These are phyloP conservation scores for Toxoplasma gondii DNA, from an alignment of 169 alveolate species.

Conservation along the genomic window DNA sequence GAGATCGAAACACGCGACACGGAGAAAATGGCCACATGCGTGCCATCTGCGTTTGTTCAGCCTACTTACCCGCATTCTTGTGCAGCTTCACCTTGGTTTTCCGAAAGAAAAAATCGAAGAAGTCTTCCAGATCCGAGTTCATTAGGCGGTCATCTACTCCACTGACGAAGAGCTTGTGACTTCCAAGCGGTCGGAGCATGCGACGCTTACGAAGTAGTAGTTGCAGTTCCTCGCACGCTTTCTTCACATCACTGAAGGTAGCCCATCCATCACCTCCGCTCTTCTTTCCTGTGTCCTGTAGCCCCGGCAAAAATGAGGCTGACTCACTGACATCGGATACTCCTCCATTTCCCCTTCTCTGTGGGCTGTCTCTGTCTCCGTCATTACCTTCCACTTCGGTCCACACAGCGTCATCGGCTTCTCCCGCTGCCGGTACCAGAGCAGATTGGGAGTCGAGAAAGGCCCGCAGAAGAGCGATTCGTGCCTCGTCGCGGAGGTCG, in stretches of 20 bases:
- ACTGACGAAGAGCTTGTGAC: slow-evolving; percentile 44
- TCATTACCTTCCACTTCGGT: background rate
- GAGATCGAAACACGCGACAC: no score
- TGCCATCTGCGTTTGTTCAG: no score
- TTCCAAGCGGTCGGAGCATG: slow-evolving; percentile 62
- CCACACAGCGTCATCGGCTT: background rate
- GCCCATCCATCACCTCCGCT: background rate
- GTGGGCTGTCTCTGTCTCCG: background rate
- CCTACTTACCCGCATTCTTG: slow-evolving; percentile 47
- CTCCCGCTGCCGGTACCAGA: background rate
- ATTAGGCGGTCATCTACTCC: slow-evolving; percentile 52
- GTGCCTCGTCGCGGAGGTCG: background rate
- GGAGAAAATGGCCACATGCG: no score
- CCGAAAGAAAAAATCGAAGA: slow-evolving; percentile 40
- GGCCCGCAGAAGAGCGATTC: background rate
- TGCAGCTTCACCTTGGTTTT: slow-evolving; percentile 16
- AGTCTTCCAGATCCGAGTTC: slow-evolving; percentile 59
- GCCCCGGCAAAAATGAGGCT: background rate
- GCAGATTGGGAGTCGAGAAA: background rate
- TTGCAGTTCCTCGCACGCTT: slow-evolving; percentile 47
- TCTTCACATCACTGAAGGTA: background rate
- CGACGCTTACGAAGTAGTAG: slow-evolving; percentile 39
- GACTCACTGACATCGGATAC: background rate
- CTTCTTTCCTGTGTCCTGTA: background rate
- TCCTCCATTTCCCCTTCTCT: background rate